A percentile compares a stretch with the other conserved stretches of the same genome.
Evolutionary conservation across 257 asterid genomes (phyloP).

Genomic region (Penstemon eatonii): DNA sequence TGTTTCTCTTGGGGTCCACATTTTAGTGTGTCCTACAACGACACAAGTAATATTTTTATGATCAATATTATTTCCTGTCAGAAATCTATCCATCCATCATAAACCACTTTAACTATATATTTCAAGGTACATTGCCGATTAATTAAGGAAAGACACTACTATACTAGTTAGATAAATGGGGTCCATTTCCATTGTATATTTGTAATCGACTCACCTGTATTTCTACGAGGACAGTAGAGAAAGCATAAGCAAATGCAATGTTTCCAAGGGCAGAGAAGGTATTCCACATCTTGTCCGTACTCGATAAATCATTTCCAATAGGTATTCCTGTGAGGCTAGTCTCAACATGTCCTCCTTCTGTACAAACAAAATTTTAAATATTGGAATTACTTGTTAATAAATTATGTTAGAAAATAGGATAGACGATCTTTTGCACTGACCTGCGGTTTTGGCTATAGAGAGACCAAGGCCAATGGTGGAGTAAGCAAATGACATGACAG

Average conservation of each 20-base stretch:
- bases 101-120: too few relatives aligned
- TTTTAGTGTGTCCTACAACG: slow-evolving; percentile 58
- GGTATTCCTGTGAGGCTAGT: slow-evolving; percentile 59
- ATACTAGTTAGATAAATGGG: too few relatives aligned
- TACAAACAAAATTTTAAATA: neutral
- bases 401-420: neutral
- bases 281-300: slow-evolving; percentile 62
- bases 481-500: slow-evolving; percentile 74
- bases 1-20: slow-evolving; percentile 45
- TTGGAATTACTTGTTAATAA: neutral
- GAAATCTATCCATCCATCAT: neutral
- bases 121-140: too few relatives aligned
- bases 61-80: too few relatives aligned
- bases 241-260: slow-evolving; percentile 72
- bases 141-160: too few relatives aligned
- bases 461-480: slow-evolving; percentile 64
- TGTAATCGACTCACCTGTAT: slow-evolving; percentile 45
- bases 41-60: neutral
- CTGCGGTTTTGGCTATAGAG: slow-evolving; percentile 49
- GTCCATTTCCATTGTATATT: neutral
- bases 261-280: slow-evolving; percentile 64
- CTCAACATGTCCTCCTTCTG: slow-evolving; percentile 27
- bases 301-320: slow-evolving; percentile 33
- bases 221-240: slow-evolving; percentile 58
- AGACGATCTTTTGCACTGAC: slow-evolving; percentile 23